Conservation (phyloP, 2,329 filamentous ascomycete species). For the Aspergillus sp. region DNA sequence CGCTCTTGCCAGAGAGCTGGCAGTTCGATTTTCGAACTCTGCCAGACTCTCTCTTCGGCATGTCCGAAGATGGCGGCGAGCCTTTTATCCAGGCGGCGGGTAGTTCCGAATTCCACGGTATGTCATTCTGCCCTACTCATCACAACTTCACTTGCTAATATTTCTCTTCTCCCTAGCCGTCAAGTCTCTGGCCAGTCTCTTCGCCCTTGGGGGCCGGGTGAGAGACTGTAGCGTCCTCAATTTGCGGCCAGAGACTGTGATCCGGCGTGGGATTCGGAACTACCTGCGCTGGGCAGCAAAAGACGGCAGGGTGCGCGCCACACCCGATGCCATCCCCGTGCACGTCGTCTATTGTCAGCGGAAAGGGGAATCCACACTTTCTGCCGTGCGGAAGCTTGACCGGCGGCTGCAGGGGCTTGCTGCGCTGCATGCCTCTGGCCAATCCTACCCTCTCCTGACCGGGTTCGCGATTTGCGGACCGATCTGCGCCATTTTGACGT, state of each 20-base stretch:
- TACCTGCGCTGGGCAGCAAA: conserved; percentile 47
- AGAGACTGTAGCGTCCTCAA: conserved; percentile 40
- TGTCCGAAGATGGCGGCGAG: conserved; percentile 21
- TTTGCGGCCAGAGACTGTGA: conserved; percentile 25
- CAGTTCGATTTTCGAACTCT: conserved; percentile 45
- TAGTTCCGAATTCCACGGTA: conserved; percentile 39
- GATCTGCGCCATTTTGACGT: conserved; percentile 45
- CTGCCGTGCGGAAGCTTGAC: conserved; percentile 36
- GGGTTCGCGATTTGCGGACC: conserved; percentile 47
- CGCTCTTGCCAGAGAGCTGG: conserved; percentile 45
- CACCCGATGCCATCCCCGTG: conserved; percentile 31
- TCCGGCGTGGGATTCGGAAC: conserved; percentile 33
- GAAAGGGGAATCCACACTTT: conserved; percentile 28
- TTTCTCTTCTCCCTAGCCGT: conserved; percentile 29
- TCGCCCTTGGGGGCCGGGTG: conserved; percentile 43
- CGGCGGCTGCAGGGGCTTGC: conserved; percentile 37
- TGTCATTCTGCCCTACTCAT: conserved; percentile 4
- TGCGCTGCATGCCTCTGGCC: conserved; percentile 29
- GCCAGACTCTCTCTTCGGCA: conserved; percentile 44
- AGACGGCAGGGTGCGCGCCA: conserved; percentile 37
- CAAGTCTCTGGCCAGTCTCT: conserved; percentile 41
- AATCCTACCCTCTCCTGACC: conserved; percentile 41
- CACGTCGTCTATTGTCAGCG: conserved; percentile 38
- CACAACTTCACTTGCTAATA: conserved; percentile 1
- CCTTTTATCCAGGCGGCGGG: conserved; percentile 39